Evolutionary conservation across 1,284 basidiomycete genomes (phyloP), one percentile per base, ranked within the genome.

Genomic region (Ceratobasidium sp.): DNA sequence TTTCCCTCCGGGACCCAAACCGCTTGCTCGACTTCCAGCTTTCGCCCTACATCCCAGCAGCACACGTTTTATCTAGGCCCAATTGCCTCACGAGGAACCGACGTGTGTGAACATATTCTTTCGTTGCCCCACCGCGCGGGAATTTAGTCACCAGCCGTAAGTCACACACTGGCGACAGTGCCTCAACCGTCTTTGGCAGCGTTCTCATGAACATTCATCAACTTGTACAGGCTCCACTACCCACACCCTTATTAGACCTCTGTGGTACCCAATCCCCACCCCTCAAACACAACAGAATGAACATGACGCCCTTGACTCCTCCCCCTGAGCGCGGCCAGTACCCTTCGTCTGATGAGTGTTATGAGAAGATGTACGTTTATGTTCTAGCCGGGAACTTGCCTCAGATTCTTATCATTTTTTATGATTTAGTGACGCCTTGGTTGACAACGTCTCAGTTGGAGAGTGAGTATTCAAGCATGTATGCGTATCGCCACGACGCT

Each of bases 271-370:
- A 47, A n/a, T 46, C 26, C n/a, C 52, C n/a, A 35, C 28, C 41
- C 54, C 64, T 38, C 52, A 32, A 16, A 28, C 57, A 61, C 41
- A 23, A 16, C 30, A 59, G 41, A 32, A 71, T 71, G 67, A 71
- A 71, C 57, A 71, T 61, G 57, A 71, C 67, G 11, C 67, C 67
- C 44, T 59, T 71, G 67, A 71, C 67, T 21, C 67, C 67, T 59
- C 67, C 67, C 9, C 67, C 67, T 32, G 67, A 71, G 57, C 52
- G 61, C 16, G 55, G 55, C 55, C 44, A 18, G 32, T 59, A 47
- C 46, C 9, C 46, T 16, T 59, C 52, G 13, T 18, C 41, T 50
- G 67, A 71, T 9, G 67, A 71, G 41, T 38, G 55, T 32, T 57
- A 59, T 41, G 67, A 71, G 1, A 71, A 71, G 55, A 59, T 71